Percentiles rank a stretch among this genome's conserved stretches.
Conservation (phyloP, 2,329 filamentous ascomycete genomes). For the Calonectria hongkongensis region DNA sequence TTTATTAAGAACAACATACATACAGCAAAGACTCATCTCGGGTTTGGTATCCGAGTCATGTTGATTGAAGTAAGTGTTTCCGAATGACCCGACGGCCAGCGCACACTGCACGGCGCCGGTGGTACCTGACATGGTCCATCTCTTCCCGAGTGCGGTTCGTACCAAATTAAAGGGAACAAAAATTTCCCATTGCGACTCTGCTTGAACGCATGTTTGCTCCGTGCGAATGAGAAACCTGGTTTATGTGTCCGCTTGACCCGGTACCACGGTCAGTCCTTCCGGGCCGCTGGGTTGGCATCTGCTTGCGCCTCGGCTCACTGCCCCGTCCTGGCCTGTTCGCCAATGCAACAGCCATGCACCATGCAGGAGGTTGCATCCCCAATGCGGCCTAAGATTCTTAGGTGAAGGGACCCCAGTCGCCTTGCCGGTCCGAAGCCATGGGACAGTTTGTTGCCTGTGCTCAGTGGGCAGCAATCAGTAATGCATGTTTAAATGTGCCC, state of each 20-base stretch:
- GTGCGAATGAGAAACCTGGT: conserved; percentile 36
- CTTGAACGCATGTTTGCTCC: conserved; percentile 24
- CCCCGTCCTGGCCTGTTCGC: conserved; percentile 32
- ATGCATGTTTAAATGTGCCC: neutral
- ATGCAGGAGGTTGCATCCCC: conserved; percentile 52
- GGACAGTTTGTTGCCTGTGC: conserved; percentile 20
- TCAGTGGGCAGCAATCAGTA: neutral
- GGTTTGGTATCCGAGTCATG: neutral
- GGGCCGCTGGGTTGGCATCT: conserved; percentile 48
- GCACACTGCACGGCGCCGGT: conserved; percentile 7
- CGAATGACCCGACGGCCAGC: conserved; percentile 19
- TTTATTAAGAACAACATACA: neutral
- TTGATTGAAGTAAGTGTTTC: conserved; percentile 7
- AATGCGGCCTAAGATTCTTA: conserved; percentile 31
- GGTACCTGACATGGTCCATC: conserved; percentile 18
- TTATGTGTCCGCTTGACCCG: conserved; percentile 42
- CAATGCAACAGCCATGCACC: conserved; percentile 42
- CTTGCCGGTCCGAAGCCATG: neutral
- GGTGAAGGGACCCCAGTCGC: neutral
- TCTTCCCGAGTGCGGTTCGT: conserved; percentile 5
- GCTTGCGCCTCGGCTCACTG: conserved; percentile 42
- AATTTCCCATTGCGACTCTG: conserved; percentile 24
- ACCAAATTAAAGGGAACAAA: conserved; percentile 23
- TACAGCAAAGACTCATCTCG: neutral
- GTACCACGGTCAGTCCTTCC: conserved; percentile 47